phyloP scores from a whole-genome alignment of 768 basidiomycete genomes.

The Rhizopogon sp. region DNA sequence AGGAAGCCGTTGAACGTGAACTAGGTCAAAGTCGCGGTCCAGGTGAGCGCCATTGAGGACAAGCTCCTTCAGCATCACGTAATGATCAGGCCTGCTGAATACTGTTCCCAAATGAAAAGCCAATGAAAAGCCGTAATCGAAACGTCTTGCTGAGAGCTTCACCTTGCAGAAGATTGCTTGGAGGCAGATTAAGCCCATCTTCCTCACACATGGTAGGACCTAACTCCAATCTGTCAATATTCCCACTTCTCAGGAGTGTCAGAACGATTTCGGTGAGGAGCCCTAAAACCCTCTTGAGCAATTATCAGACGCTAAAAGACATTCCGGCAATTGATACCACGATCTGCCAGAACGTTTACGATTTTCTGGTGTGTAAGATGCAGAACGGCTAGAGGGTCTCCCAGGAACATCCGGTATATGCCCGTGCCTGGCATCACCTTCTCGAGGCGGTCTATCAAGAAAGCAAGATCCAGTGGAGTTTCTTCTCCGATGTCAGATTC shows the following conservation, averaged over 20 bases:
- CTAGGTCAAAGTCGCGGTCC: conserved; percentile 41
- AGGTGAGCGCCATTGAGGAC: conserved; percentile 42
- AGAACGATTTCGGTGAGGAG: conserved; percentile 43
- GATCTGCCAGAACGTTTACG: conserved; percentile 24
- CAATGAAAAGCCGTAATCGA: not conserved
- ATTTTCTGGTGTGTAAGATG: conserved; percentile 35
- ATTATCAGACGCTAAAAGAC: conserved; percentile 22
- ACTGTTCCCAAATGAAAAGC: conserved; percentile 26
- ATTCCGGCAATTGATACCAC: conserved; percentile 25
- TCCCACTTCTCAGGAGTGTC: conserved; percentile 39
- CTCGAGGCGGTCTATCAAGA: conserved; percentile 35
- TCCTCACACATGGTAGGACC: conserved; percentile 41
- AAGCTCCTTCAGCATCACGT: conserved; percentile 45
- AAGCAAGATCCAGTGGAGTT: conserved; percentile 31
- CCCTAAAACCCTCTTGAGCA: conserved; percentile 26
- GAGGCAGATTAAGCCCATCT: conserved; percentile 46
- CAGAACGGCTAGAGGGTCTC: not conserved
- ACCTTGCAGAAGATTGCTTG: conserved; percentile 41
- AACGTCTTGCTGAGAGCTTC: conserved; percentile 3
- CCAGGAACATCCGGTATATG: conserved; percentile 2
- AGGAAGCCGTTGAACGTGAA: conserved; percentile 49
- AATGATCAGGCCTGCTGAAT: conserved; percentile 47
- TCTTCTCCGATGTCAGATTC: conserved; percentile 38
- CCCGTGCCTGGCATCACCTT: conserved; percentile 21
- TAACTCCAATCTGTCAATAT: conserved; percentile 40